Conservation (phyloP, 768 basidiomycete genomes). For the Hypsizygus marmoreus region DNA sequence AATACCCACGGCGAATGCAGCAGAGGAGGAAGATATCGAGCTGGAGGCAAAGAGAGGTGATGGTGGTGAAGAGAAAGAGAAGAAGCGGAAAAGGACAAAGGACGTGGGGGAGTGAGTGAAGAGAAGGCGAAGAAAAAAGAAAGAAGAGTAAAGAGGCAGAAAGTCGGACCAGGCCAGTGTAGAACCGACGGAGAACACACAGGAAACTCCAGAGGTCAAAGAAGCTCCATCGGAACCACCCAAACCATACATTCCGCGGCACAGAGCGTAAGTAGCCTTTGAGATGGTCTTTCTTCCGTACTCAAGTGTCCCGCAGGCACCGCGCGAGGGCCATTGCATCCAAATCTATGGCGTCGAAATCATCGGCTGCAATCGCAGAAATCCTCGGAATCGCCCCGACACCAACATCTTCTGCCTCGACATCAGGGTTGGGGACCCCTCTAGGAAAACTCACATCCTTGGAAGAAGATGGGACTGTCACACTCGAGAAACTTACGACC, state of each 20-base stretch:
- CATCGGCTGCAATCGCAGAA: slow-evolving; percentile 81
- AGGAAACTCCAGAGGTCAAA: slow-evolving; percentile 11
- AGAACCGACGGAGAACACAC: slow-evolving; percentile 1
- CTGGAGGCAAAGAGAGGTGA: slow-evolving; percentile 31
- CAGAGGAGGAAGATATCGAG: slow-evolving; percentile 20
- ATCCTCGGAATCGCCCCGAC: slow-evolving; percentile 81
- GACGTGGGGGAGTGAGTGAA: slow-evolving; percentile 20
- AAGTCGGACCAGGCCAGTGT: slow-evolving; percentile 24
- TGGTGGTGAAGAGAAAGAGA: slow-evolving; percentile 31
- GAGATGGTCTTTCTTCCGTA: no score
- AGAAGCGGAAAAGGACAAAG: slow-evolving; percentile 30
- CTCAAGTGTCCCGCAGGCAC: no score
- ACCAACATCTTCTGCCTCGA: slow-evolving; percentile 30
- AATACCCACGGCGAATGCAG: background rate
- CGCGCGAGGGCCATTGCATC: slow-evolving; percentile 81
- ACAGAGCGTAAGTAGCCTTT: slow-evolving; percentile 42
- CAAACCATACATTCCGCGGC: slow-evolving; percentile 37
- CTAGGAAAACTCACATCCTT: slow-evolving; percentile 42
- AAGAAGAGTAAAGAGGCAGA: slow-evolving; percentile 18
- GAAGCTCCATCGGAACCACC: slow-evolving; percentile 11
- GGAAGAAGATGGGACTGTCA: slow-evolving; percentile 31
- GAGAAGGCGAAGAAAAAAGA: slow-evolving; percentile 26
- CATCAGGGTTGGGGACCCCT: slow-evolving; percentile 32
- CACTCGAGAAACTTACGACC: slow-evolving; percentile 59
- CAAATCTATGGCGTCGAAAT: slow-evolving; percentile 74